Evolutionary conservation across 768 basidiomycete species (phyloP).

Genomic region (Leccinum olivaceopallidum): DNA sequence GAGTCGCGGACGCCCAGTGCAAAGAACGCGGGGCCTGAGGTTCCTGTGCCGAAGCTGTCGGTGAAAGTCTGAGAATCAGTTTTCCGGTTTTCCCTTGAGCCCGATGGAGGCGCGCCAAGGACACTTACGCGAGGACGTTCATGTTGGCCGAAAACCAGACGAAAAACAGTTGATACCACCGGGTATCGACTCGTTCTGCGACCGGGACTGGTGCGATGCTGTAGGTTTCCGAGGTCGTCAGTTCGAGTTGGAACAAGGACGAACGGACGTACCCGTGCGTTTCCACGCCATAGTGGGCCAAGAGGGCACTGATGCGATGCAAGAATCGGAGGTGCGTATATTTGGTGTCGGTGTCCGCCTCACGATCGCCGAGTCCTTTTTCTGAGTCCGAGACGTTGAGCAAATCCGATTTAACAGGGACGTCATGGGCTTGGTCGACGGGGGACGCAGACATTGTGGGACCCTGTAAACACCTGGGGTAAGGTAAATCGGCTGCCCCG

Average conservation of each 20-base stretch:
- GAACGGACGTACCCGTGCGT: slow-evolving; percentile 38
- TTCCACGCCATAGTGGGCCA: slow-evolving; percentile 40
- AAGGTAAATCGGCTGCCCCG: background rate
- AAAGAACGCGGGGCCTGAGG: slow-evolving; percentile 51
- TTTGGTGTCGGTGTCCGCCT: background rate
- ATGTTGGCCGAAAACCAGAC: slow-evolving; percentile 51
- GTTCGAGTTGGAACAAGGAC: background rate
- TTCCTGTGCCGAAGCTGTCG: slow-evolving; percentile 48
- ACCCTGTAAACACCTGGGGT: background rate
- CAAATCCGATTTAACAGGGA: background rate
- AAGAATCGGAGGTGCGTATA: slow-evolving; percentile 15
- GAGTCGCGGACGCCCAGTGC: slow-evolving; percentile 46
- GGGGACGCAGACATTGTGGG: slow-evolving; percentile 8
- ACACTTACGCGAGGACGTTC: slow-evolving; percentile 43
- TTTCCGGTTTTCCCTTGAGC: background rate
- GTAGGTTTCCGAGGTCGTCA: background rate
- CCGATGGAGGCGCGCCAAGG: background rate
- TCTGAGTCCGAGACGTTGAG: background rate
- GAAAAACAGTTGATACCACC: slow-evolving; percentile 49
- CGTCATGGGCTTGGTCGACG: background rate
- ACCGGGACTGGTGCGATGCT: slow-evolving; percentile 42
- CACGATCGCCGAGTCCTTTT: slow-evolving; percentile 1
- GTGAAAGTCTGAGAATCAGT: background rate
- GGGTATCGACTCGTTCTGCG: slow-evolving; percentile 39
- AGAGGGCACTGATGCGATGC: slow-evolving; percentile 25